Base-by-base conservation (phyloP, 2,329 filamentous ascomycete species). In the Fusarium mundagurra region DNA sequence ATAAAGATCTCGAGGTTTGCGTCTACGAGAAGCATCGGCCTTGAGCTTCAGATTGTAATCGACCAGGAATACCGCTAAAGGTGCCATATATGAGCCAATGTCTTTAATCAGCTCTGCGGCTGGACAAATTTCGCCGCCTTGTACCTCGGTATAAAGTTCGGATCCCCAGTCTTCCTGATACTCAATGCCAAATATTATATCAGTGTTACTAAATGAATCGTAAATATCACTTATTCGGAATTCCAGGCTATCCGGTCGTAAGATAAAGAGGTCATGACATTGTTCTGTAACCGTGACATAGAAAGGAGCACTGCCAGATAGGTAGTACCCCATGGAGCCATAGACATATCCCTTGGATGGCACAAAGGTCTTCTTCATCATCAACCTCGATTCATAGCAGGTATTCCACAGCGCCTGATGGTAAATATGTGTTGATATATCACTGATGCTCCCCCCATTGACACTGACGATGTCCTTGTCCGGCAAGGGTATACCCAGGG, bases 271-370 rank as follows among this genome's bases (percentile, higher is more conserved):
- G 18, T 0, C 3, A 14, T 47, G 44, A 0, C 13, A 0, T 47
- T 6, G 44, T 6, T 47, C 3, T 2, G 18, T 47, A 10, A 47
- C 0, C 3, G 44, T 47, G 44, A 47, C 44, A 4, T 47, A 47
- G 44, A 47, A 29, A 6, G 44, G 44, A 7, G 44, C 24, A 29
- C 12, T 47, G 0, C 24, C 44, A 22, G 44, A 47, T 10, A 29
- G 18, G 29, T 3, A 29, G 24, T 29, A 29, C 6, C 44, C 44
- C 0, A 29, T 47, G 18, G 44, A 47, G 44, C 0, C 8, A 22
- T 3, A 3, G 8, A 6, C 1, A 16, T 22, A 1, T 29, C 0
- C 44, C 18, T 16, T 3, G 1, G 22, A 0, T 47, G 44, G 5
- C 0, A 16, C 18, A 5, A 11, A 47, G 3, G 44, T 18, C 4